Evolutionary conservation across 2,329 filamentous ascomycete species (phyloP), one percentile per base, ranked within the genome.

Genomic region (Colletotrichum phormii): DNA sequence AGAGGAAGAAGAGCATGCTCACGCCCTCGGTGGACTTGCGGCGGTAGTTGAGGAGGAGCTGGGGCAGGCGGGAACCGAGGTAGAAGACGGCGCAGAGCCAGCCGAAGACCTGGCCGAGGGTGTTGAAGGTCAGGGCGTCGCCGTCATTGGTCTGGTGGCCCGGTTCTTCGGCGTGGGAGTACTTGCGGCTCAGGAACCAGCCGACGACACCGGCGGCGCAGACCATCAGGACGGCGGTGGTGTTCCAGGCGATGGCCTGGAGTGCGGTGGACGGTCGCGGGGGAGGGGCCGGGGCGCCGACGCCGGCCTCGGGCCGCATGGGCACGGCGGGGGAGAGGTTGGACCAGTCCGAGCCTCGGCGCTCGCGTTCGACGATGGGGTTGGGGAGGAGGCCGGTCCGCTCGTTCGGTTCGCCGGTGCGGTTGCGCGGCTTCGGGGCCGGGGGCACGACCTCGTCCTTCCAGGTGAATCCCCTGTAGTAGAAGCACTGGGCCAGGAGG

Each of bases 11-110:
- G 12, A 98, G 88, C 84, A 98, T 91, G 75, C 94, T 96, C 24
- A 99, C 92, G 4, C 97, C 97, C 68, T 98, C 95, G 1, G 95
- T 98, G 55, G 93, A 95, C 84, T 97, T 97, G 75, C 97, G 92
- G 24, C 94, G 91, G 85, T 94, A 97, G 82, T 98, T 99, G 65
- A 98, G 90, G 8, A 98, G 87, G 1, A 99, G 87, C 84, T 99
- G 97, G 0, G 97, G 97, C 7, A 98, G 84, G 9, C 97, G 93
- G 0, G 94, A 97, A 26, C 94, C 94, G 12, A 98, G 93, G 79
- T 99, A 98, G 5, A 98, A 87, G 1, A 90, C 86, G 2, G 97
- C 95, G 83, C 96, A 98, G 60, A 98, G 88, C 83, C 97, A 98
- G 49, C 97, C 97, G 78, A 98, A 98, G 60, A 97, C 85, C 80